Base-by-base conservation (phyloP, 2,329 filamentous ascomycete species). In the Diaporthe amygdali region DNA sequence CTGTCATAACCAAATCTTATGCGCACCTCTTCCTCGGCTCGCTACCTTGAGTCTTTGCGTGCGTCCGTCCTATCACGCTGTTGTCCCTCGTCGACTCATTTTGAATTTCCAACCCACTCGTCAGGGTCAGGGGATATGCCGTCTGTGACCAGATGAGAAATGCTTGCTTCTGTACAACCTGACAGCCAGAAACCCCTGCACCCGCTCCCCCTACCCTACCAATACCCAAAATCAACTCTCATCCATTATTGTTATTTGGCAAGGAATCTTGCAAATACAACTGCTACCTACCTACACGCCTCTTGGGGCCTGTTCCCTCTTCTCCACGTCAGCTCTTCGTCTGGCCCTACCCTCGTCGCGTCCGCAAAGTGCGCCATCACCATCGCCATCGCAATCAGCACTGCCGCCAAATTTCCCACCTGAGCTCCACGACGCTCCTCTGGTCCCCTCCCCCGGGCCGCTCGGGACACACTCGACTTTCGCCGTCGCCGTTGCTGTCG, bases 1-100 rank as follows among this genome's bases (percentile, higher is more conserved):
- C 41, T 63, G 59, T 63, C 59, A 63, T n/a, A 63, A 34, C 59
- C 41, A 63, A 63, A 47, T 63, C 59, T 63, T 63, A 47, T 63
- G 59, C 6, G 41, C 32, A 22, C 59, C 41, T 63, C 10, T 32
- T 27, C 39, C 22, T 46, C 25, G 55, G 27, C 30, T 20, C 39
- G 27, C 30, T 27, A 12, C 55, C 22, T 44, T 8, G 25, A 30
- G 15, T n/a, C n/a, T n/a, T n/a, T 30, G 51, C 51, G 25, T 56
- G n/a, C 12, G 37, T 30, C 37, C 9, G 56, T 46, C 25, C 22
- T 46, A 46, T 22, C 56, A 47, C 39, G 32, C 39, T 47, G 56
- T 5, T 41, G 25, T 47, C 41, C 59, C 41, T 34, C 8, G 59
- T 25, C 41, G 27, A 2, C 41, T 49, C 41, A 63, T 63, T 34